These are phyloP conservation scores for Lentinula novae-zelandiae DNA, from an alignment of 1,284 basidiomycete genomes.

Conservation along the genomic window DNA sequence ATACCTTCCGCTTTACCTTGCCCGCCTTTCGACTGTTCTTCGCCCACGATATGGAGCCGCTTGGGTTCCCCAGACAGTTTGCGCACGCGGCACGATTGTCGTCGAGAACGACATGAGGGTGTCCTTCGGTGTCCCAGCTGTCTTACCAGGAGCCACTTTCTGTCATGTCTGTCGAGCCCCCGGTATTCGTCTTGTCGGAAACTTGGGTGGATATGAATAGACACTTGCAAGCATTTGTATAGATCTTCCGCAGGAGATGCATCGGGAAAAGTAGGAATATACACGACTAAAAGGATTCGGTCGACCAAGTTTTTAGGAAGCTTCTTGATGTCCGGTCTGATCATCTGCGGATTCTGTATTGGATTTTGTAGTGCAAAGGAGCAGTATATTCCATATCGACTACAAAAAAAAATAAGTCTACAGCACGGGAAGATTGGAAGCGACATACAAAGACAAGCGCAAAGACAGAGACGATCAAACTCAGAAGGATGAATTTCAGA, in stretches of 20 bases:
- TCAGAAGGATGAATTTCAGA: constrained; percentile 66
- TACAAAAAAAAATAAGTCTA: constrained; percentile 22
- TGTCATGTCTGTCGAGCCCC: constrained; percentile 15
- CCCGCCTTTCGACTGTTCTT: constrained; percentile 9
- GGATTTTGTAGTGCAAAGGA: constrained; percentile 72
- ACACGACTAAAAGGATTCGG: constrained; percentile 74
- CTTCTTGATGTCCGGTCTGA: constrained; percentile 74
- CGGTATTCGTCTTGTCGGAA: constrained; percentile 18
- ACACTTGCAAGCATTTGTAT: constrained; percentile 39
- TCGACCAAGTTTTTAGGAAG: constrained; percentile 67
- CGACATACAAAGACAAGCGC: constrained; percentile 72
- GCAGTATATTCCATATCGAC: constrained; percentile 72
- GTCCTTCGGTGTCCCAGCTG: constrained; percentile 42
- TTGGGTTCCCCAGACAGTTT: constrained; percentile 75
- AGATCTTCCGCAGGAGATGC: constrained; percentile 27
- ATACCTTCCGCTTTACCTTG: constrained; percentile 29
- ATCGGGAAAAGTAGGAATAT: constrained; percentile 73
- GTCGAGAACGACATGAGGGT: constrained; percentile 60
- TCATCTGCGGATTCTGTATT: constrained; percentile 62
- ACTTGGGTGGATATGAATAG: constrained; percentile 59
- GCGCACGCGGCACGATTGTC: constrained; percentile 78
- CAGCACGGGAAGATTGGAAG: neutral
- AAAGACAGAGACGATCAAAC: constrained; percentile 70
- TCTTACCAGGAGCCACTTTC: constrained; percentile 50
- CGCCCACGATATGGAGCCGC: constrained; percentile 6